A percentile compares a stretch with the other conserved stretches of the same genome.
Conservation (phyloP, 352 stramenopile species). For the Phytophthora podocarpi region DNA sequence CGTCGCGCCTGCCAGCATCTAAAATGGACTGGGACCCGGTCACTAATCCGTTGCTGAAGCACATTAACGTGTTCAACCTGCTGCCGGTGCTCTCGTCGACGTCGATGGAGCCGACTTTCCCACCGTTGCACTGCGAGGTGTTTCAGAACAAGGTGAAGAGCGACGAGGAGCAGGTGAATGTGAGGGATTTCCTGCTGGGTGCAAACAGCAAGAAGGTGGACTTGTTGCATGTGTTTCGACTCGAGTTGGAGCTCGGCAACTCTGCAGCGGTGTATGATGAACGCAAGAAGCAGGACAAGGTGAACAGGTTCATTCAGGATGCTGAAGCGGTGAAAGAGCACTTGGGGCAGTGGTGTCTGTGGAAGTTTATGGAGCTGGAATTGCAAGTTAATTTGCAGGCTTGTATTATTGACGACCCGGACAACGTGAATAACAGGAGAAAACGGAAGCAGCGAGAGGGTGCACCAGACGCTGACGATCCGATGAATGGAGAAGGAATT, state of each 20-base stretch:
- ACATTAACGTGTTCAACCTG: slow-evolving; percentile 71
- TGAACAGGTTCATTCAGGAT: slow-evolving; percentile 75
- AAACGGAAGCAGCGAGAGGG: slow-evolving; percentile 36
- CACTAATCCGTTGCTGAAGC: slow-evolving; percentile 60
- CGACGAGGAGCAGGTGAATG: slow-evolving; percentile 14
- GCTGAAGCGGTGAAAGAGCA: slow-evolving; percentile 66
- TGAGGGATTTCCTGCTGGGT: slow-evolving; percentile 74
- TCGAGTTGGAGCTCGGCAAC: slow-evolving; percentile 75
- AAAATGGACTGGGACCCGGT: slow-evolving; percentile 50
- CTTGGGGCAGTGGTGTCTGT: slow-evolving; percentile 77
- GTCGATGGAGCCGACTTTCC: slow-evolving; percentile 31
- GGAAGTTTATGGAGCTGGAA: slow-evolving; percentile 84
- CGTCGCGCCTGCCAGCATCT: slow-evolving; percentile 55
- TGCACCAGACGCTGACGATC: slow-evolving; percentile 6
- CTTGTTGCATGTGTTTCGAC: slow-evolving; percentile 61
- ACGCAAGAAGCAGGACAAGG: slow-evolving; percentile 70
- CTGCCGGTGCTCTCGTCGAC: slow-evolving; percentile 43
- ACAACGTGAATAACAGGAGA: slow-evolving; percentile 63
- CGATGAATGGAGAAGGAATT: slow-evolving; percentile 23
- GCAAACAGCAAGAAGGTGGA: slow-evolving; percentile 74
- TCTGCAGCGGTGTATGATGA: slow-evolving; percentile 77
- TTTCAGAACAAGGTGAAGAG: slow-evolving; percentile 33
- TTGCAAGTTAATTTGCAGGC: slow-evolving; percentile 74
- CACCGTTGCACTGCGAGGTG: slow-evolving; percentile 58
- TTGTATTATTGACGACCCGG: slow-evolving; percentile 60